Evolutionary conservation across 352 stramenopile species (phyloP).

Genomic region (Blastocystis hominis): DNA sequence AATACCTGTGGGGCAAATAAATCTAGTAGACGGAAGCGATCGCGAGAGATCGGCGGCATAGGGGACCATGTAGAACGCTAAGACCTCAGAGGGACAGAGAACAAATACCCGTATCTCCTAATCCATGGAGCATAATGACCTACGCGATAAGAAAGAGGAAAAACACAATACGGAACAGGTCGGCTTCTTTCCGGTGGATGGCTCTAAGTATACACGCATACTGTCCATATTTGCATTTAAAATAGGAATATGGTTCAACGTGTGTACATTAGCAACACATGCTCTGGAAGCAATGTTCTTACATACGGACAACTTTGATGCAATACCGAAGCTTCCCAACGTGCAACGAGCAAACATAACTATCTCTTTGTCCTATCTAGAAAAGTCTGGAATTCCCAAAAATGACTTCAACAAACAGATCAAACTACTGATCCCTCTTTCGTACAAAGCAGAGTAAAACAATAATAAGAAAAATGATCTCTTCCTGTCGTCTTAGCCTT

Average conservation of each 20-base stretch:
- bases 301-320: neutral
- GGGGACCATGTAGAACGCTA: constrained; percentile 52
- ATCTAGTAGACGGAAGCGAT: neutral
- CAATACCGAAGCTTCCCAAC: neutral
- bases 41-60: constrained; percentile 34
- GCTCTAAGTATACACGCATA: neutral
- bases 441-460: neutral
- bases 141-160: constrained; percentile 1
- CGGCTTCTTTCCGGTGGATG: neutral
- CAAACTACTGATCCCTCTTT: too few species aligned
- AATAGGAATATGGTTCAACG: constrained; percentile 18
- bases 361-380: neutral
- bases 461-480: neutral
- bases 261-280: neutral
- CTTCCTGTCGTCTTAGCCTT: neutral
- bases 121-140: constrained; percentile 50
- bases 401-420: neutral
- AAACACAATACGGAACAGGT: neutral
- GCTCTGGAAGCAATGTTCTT: neutral
- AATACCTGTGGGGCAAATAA: constrained; percentile 43
- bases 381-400: neutral
- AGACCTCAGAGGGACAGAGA: neutral
- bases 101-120: constrained; percentile 22
- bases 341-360: constrained; percentile 10
- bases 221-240: constrained; percentile 42